A percentile compares a stretch with the other conserved stretches of the same genome.
phyloP scores from a whole-genome alignment of 2,329 filamentous ascomycete genomes.

The Exophiala aquamarina region DNA sequence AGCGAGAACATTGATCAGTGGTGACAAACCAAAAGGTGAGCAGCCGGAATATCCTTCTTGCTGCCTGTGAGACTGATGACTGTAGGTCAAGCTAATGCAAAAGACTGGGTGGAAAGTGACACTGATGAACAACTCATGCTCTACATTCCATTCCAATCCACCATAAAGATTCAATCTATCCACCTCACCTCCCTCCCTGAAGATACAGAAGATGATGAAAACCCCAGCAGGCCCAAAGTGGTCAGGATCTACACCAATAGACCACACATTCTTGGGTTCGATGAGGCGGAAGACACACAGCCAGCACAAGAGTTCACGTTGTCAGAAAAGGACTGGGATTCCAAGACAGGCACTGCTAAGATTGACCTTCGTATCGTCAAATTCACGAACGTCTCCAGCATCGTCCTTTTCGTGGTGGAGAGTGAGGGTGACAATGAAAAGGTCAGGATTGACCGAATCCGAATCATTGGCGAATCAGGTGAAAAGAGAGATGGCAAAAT shows the following conservation, averaged over 20 bases:
- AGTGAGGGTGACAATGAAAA: conserved; percentile 82
- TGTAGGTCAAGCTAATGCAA: conserved; percentile 49
- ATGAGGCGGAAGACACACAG: conserved; percentile 84
- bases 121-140: conserved; percentile 96
- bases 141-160: conserved; percentile 84
- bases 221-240: conserved; percentile 76
- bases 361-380: conserved; percentile 85
- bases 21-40: conserved; percentile 56
- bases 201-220: conserved; percentile 59
- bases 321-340: conserved; percentile 74
- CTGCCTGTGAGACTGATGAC: conserved; percentile 69
- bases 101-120: conserved; percentile 92
- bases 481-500: conserved; percentile 92
- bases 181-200: conserved; percentile 81
- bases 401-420: conserved; percentile 86
- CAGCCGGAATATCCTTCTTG: conserved; percentile 57
- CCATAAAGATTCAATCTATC: conserved; percentile 81
- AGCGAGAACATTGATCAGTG: conserved; percentile 73
- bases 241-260: conserved; percentile 87
- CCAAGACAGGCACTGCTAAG: conserved; percentile 67
- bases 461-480: conserved; percentile 81
- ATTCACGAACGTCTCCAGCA: conserved; percentile 87
- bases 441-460: conserved; percentile 64
- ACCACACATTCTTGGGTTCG: conserved; percentile 87
- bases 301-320: conserved; percentile 79